A percentile compares a stretch with the other conserved stretches of the same genome.
Conservation (phyloP, 495 filamentous ascomycete species). For the Chlorociboria aeruginascens region DNA sequence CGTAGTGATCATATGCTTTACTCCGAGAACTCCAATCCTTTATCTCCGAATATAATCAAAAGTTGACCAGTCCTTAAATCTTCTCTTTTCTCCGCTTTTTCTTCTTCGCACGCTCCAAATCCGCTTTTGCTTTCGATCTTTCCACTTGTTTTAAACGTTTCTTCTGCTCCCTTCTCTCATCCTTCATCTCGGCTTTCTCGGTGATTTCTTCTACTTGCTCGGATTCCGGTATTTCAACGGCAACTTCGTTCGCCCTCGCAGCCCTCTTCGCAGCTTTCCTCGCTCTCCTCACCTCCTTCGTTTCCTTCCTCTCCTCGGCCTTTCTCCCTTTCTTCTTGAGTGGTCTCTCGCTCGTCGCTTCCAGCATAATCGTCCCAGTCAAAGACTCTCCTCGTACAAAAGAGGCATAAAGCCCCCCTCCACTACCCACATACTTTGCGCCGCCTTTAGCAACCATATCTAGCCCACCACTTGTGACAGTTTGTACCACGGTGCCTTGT, state of each 20-base stretch:
- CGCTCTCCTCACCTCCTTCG: slow-evolving; percentile 24
- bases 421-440: slow-evolving; percentile 31
- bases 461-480: slow-evolving; percentile 36
- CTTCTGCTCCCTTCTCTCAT: slow-evolving; percentile 23
- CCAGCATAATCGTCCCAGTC: slow-evolving; percentile 46
- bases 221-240: not conserved
- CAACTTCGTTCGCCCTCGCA: slow-evolving; percentile 9
- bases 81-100: slow-evolving; percentile 17
- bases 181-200: slow-evolving; percentile 22
- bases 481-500: slow-evolving; percentile 35
- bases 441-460: slow-evolving; percentile 34
- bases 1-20: not conserved
- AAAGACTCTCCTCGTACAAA: slow-evolving; percentile 70
- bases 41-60: no score
- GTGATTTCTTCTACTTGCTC: slow-evolving; percentile 22
- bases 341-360: slow-evolving; percentile 17
- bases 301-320: slow-evolving; percentile 22
- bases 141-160: slow-evolving; percentile 34
- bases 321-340: slow-evolving; percentile 21
- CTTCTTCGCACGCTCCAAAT: slow-evolving; percentile 7
- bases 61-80: not conserved
- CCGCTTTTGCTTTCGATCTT: slow-evolving; percentile 4
- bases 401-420: slow-evolving; percentile 62
- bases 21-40: slow-evolving; percentile 6
- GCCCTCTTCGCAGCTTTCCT: slow-evolving; percentile 29